Evolutionary conservation across 106 monocot species (phyloP).

Genomic region (Apostasia ramifera): DNA sequence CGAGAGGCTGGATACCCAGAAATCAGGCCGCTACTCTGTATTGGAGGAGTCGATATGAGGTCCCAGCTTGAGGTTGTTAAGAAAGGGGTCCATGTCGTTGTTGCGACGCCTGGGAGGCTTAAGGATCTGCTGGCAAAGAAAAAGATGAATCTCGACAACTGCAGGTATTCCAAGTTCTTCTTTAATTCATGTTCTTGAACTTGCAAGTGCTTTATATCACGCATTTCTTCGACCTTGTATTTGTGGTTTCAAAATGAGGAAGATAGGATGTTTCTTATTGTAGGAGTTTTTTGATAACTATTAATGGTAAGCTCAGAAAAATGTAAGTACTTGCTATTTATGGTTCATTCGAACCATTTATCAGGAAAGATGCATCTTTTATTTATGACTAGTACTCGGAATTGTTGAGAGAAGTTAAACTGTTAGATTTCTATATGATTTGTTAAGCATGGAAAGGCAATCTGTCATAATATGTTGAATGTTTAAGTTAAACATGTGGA

Average conservation of each 20-base stretch:
- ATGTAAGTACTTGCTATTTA: not conserved
- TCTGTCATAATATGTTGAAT: no score
- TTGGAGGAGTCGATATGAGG: constrained; percentile 94
- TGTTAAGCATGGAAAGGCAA: no score
- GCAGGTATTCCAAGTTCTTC: constrained; percentile 46
- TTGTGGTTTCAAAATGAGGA: not conserved
- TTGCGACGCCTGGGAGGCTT: constrained; percentile 90
- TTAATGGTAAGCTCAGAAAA: not conserved
- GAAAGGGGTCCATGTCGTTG: constrained; percentile 93
- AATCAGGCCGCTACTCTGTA: constrained; percentile 72
- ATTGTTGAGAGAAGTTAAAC: no score
- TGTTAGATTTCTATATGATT: no score
- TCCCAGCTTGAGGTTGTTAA: constrained; percentile 86
- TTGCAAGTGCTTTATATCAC: not conserved
- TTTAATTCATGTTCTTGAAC: no score
- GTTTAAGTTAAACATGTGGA: no score
- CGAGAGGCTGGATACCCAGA: constrained; percentile 79
- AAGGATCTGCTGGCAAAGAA: constrained; percentile 97
- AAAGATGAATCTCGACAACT: constrained; percentile 92
- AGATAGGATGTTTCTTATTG: not conserved
- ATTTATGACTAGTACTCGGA: no score
- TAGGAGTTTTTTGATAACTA: not conserved
- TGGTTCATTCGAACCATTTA: no score
- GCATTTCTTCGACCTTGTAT: not conserved
- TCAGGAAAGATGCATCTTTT: no score